Base-by-base conservation (phyloP, 768 basidiomycete genomes). In the Termitomyces sp. region DNA sequence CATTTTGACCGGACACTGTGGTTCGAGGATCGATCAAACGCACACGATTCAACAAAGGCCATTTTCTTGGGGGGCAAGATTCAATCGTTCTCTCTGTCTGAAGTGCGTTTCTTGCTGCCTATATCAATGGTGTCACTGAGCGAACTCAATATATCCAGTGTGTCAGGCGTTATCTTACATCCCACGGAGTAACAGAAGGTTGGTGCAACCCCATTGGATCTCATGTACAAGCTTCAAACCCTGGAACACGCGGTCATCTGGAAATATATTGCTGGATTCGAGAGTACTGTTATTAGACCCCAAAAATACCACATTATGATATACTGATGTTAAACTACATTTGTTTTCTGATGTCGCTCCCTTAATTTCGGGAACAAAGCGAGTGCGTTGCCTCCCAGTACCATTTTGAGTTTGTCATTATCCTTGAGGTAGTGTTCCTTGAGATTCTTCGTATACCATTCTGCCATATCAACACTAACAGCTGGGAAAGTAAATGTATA, bases 1-100 rank as follows among this genome's bases (percentile, higher is more conserved):
- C 85, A 91, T 68, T 92, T 92, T 65, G 88, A 89, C 66, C 89
- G 12, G 97, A 97, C 68, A 86, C 77, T 98, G 12, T 98, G 90
- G 85, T 91, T 84, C 61, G 91, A 95, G 71, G 90, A 95, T 65
- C 93, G 96, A 48, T 91, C 92, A 1, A 80, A 93, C 66, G 89
- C 87, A 16, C 74, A 78, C 16, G 85, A 94, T 69, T 80, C 86
- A 1, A 63, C 75, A 36, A 86, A 83, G 67, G 83, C 88, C 0
- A 71, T 87, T 52, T 90, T 93, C 76, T 97, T 18, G 91, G 93
- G n/a, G 91, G 88, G 2, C 80, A 84, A 61, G 95, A 97, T 64
- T 79, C 78, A 22, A 92, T 98, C 65, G 72, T 96, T 55, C 81
- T 89, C 65, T 81, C 91, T 16, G 75, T 81, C 91, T 16, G 75